Evolutionary conservation across 176 grass and related monocot species (phyloP).

Genomic region (Paspalum vaginatum): DNA sequence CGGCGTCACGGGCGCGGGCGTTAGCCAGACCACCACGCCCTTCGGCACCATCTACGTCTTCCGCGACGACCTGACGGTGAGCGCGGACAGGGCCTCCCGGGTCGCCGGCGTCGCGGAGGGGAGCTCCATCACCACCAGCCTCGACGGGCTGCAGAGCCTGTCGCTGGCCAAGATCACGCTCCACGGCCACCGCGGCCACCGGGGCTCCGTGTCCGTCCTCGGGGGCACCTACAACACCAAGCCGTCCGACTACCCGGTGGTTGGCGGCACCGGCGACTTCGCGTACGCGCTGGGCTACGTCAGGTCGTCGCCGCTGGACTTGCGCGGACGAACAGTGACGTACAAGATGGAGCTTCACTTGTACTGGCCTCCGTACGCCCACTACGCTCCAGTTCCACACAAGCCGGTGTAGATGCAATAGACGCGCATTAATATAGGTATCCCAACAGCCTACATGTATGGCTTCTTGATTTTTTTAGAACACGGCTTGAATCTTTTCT

Average conservation of each 20-base stretch:
- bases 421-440: no score
- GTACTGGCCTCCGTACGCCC: constrained; percentile 42
- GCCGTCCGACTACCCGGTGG: constrained; percentile 59
- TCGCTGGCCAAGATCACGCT: constrained; percentile 70
- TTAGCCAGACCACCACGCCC: constrained; percentile 72
- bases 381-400: constrained; percentile 11
- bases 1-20: constrained; percentile 54
- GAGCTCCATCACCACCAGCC: constrained; percentile 57
- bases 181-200: constrained; percentile 42
- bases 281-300: constrained; percentile 52
- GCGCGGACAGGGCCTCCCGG: constrained; percentile 32
- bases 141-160: constrained; percentile 67
- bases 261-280: constrained; percentile 67
- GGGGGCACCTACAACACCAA: constrained; percentile 67
- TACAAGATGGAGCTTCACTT: constrained; percentile 44
- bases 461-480: not conserved
- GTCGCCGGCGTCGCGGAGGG: constrained; percentile 67
- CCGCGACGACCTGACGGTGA: constrained; percentile 64
- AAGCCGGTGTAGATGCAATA: not conserved
- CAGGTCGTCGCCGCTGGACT: constrained; percentile 51
- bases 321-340: constrained; percentile 6
- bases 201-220: constrained; percentile 68
- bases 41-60: constrained; percentile 80
- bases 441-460: not conserved
- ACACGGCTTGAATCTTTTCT: not conserved